Conservation (phyloP, 1,139 yeast species). For the Chernovozyma aurita region DNA sequence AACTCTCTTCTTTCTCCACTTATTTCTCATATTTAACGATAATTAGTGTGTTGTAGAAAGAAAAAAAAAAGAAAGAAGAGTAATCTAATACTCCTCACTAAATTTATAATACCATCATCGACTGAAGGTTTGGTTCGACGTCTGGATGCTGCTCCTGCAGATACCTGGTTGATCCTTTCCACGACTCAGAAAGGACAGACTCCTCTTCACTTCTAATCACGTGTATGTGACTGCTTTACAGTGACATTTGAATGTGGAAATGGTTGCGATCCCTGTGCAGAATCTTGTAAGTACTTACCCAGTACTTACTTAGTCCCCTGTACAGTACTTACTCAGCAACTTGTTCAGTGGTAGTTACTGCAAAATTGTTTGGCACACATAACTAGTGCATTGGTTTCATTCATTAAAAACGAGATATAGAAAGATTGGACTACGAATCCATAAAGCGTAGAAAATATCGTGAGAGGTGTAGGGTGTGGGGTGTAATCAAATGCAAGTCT, state of each 20-base stretch:
- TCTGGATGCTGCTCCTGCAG: conserved; percentile 7
- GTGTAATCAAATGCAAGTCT: too few species aligned
- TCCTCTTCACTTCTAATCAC: background rate
- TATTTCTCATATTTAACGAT: conserved; percentile 68
- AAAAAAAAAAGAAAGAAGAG: conserved; percentile 11
- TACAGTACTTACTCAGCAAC: too few species aligned
- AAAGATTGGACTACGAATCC: too few species aligned
- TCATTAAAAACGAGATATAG: too few species aligned
- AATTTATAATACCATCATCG: conserved; percentile 13
- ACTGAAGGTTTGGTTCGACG: conserved; percentile 6
- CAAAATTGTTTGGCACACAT: too few species aligned
- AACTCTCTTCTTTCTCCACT: conserved; percentile 99
- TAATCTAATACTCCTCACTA: conserved; percentile 3
- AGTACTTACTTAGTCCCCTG: too few species aligned
- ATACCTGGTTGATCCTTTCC: conserved; percentile 1
- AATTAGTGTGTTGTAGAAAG: conserved; percentile 20
- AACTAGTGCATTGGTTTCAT: too few species aligned
- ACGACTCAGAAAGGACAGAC: conserved; percentile 5
- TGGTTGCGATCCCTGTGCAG: too few species aligned
- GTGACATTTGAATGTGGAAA: background rate
- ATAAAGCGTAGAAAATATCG: too few species aligned
- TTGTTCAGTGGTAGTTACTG: too few species aligned
- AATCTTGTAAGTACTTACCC: too few species aligned
- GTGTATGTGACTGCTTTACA: conserved; percentile 1
- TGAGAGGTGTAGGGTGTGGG: too few species aligned